Conservation (phyloP, 1,284 basidiomycete species). For the Coniferiporia sulphurascens region DNA sequence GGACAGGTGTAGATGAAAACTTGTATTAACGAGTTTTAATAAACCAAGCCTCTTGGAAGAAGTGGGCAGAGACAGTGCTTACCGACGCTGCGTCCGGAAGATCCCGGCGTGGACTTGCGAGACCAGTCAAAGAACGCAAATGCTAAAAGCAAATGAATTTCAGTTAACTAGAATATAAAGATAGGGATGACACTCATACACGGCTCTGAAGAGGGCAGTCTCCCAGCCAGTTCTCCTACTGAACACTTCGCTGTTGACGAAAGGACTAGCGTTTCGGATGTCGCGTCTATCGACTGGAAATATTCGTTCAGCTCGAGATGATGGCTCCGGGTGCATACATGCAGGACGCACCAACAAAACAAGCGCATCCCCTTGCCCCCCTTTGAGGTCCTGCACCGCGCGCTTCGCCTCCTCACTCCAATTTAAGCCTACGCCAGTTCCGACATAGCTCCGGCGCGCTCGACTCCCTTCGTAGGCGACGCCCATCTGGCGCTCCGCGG, state of each 20-base stretch:
- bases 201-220: conserved; percentile 51
- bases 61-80: conserved; percentile 23
- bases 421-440: conserved; percentile 50
- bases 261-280: conserved; percentile 52
- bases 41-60: conserved; percentile 17
- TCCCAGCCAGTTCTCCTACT: conserved; percentile 40
- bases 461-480: conserved; percentile 53
- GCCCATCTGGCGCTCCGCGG: conserved; percentile 59
- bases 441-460: conserved; percentile 50
- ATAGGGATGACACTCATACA: conserved; percentile 29
- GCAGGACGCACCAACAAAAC: conserved; percentile 57
- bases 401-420: conserved; percentile 63
- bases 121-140: conserved; percentile 78
- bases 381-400: conserved; percentile 54
- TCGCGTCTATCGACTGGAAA: conserved; percentile 55
- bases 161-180: background rate
- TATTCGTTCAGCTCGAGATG: background rate
- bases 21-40: conserved; percentile 25
- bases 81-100: conserved; percentile 54
- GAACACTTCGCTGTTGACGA: conserved; percentile 34
- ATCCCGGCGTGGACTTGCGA: conserved; percentile 31
- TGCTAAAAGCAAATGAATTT: conserved; percentile 33
- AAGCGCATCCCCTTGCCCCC: conserved; percentile 45
- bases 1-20: conserved; percentile 91
- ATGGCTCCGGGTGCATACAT: background rate